Base-by-base conservation (phyloP, 192 early-diverging fungal species). In the Gigaspora rosea region DNA sequence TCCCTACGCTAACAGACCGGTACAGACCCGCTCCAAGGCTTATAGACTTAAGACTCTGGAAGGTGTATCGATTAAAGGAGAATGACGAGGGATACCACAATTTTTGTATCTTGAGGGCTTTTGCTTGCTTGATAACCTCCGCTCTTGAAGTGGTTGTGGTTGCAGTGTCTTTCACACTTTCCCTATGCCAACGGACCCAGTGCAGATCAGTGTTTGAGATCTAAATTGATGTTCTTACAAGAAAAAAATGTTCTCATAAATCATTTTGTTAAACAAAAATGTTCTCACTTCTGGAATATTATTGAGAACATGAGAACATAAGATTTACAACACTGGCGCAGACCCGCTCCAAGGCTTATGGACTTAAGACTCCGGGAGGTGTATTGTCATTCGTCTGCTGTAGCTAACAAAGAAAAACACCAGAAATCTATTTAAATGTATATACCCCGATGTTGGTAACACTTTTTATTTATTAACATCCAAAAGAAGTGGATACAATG, bases 81-180 rank as follows among this genome's bases (percentile, higher is more conserved):
- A 61, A 49, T 69, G 67, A 20, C 48, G 48, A 69, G 67, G 20
- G 48, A 50, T 46, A 51, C 47, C 48, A 20, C 49, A 69, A 69
- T 46, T 51, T 69, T 69, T 69, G 48, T 49, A 69, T 69, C 67
- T 69, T 69, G 67, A 69, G 48, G 67, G 67, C 67, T 69, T 69
- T 69, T 50, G 48, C 67, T 69, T 69, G 48, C 67, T 69, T 69
- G 67, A 69, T 69, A 49, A 69, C 48, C 47, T 69, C 67, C 67
- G 2, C 67, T 69, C 48, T 69, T 69, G 67, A 69, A 69, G 41
- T 69, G 48, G 67, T 69, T 69, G 67, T 69, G 67, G 67, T 69
- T 69, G 49, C 49, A n/a, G 49, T 51, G 20, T 69, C 67, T n/a
- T n/a, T n/a, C n/a, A n/a, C n/a, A n/a, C n/a, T n/a, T n/a, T n/a